These are phyloP conservation scores for Sclerotinia minor DNA, from an alignment of 2,329 filamentous ascomycete species.

Conservation along the genomic window DNA sequence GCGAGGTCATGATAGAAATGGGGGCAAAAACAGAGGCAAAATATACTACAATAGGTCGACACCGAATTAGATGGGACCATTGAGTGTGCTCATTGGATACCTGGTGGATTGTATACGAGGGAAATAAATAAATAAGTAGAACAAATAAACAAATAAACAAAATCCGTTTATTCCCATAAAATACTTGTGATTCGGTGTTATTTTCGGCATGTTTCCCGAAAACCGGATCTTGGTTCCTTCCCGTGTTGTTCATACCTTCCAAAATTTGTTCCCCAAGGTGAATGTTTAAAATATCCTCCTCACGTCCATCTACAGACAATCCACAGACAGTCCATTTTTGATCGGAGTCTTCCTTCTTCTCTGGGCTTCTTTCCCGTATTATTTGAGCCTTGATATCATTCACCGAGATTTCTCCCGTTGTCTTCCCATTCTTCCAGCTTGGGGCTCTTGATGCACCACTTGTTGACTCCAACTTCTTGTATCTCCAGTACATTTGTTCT, in stretches of 20 bases:
- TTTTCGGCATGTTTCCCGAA: neutral
- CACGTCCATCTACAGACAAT: neutral
- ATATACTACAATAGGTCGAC: neutral
- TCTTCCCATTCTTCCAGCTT: neutral
- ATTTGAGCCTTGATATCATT: neutral
- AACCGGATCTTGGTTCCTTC: neutral
- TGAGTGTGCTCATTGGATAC: neutral
- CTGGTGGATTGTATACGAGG: neutral
- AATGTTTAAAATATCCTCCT: neutral
- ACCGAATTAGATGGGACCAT: neutral
- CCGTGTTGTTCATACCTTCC: constrained; percentile 1
- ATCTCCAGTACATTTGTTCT: constrained; percentile 7
- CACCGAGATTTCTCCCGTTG: neutral
- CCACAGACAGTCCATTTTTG: neutral
- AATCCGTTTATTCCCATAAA: neutral
- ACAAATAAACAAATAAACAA: too few relatives aligned
- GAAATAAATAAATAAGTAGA: neutral
- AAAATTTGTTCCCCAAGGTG: neutral
- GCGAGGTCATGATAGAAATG: neutral
- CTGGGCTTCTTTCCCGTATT: neutral
- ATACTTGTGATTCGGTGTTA: neutral
- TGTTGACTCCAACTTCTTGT: neutral
- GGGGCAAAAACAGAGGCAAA: too few relatives aligned
- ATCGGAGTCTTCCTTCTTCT: constrained; percentile 13
- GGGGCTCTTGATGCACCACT: constrained; percentile 1